Percentiles rank a stretch among this genome's conserved stretches.
Conservation (phyloP, 805 yeast species). For the Candida montana region DNA sequence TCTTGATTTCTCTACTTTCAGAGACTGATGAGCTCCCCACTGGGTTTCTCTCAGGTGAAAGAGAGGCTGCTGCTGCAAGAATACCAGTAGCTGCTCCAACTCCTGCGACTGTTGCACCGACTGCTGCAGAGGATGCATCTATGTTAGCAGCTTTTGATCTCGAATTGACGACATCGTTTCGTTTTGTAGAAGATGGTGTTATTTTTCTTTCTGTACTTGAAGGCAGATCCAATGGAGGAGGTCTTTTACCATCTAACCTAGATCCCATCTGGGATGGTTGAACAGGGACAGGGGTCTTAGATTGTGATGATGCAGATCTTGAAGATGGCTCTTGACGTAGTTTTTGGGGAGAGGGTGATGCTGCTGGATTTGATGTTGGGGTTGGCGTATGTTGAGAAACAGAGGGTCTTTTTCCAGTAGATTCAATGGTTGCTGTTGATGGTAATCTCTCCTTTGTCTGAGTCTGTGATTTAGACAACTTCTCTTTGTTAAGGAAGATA, state of each 20-base stretch:
- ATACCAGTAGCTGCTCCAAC: not conserved
- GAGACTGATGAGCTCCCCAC: not conserved
- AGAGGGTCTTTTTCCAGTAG: too few relatives aligned
- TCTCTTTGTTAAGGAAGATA: slow-evolving; percentile 17
- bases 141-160: too few relatives aligned
- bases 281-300: not conserved
- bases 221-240: not conserved
- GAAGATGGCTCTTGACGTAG: not conserved
- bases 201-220: not conserved
- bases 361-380: not conserved
- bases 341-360: not conserved
- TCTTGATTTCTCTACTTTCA: not conserved
- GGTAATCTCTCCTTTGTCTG: not conserved
- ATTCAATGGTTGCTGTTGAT: not conserved
- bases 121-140: not conserved
- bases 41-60: not conserved
- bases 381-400: too few relatives aligned
- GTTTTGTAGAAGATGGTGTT: too few relatives aligned
- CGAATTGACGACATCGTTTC: too few relatives aligned
- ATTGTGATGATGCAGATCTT: slow-evolving; percentile 3
- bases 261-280: slow-evolving; percentile 1
- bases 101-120: not conserved
- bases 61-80: not conserved
- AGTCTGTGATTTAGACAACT: not conserved
- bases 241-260: not conserved